Conservation (phyloP, 495 filamentous ascomycete genomes). For the Bathelium albidoporum region DNA sequence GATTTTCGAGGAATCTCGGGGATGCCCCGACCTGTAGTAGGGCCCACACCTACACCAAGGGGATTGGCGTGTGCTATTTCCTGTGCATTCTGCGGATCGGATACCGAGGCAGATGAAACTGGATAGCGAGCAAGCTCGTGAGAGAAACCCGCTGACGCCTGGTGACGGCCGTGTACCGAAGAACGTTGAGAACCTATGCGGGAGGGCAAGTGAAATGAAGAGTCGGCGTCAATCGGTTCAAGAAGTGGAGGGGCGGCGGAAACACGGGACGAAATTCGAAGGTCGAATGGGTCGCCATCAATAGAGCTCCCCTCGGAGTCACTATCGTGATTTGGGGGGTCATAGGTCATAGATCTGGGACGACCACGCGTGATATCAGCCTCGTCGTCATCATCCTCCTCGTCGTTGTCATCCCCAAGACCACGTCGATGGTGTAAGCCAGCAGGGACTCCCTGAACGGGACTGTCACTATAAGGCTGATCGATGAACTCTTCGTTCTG, state of each 20-base stretch:
- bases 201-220: slow-evolving; percentile 54
- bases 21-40: neutral
- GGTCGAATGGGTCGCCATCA: slow-evolving; percentile 27
- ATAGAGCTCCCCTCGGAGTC: slow-evolving; percentile 30
- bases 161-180: neutral
- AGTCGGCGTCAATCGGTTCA: slow-evolving; percentile 51
- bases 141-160: neutral
- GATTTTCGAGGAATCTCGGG: neutral
- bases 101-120: neutral
- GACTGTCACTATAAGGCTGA: slow-evolving; percentile 25
- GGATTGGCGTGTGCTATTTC: neutral
- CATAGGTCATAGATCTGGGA: neutral
- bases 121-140: neutral
- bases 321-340: slow-evolving; percentile 6
- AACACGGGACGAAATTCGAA: slow-evolving; percentile 25
- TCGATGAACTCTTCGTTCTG: slow-evolving; percentile 6
- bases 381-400: neutral
- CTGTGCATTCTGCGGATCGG: neutral
- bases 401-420: neutral
- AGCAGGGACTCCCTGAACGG: slow-evolving; percentile 7
- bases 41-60: neutral
- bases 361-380: slow-evolving; percentile 7
- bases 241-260: slow-evolving; percentile 47
- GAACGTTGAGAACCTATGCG: slow-evolving; percentile 40
- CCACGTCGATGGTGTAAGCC: neutral